These are phyloP conservation scores for Cutaneotrichosporon dermatis DNA, from an alignment of 1,284 basidiomycete species.

Conservation along the genomic window DNA sequence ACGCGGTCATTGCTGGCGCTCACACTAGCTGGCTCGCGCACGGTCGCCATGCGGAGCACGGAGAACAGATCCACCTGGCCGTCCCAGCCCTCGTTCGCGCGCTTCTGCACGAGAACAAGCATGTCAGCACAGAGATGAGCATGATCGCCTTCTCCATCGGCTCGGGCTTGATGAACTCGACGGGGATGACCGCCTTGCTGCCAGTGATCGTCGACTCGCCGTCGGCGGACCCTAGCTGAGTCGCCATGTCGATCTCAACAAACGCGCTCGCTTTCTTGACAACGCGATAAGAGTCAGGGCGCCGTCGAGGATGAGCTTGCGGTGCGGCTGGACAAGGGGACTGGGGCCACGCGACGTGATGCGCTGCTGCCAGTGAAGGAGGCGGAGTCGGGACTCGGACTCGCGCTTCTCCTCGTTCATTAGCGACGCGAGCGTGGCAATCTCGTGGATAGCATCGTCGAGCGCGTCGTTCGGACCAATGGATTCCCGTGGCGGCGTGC, in stretches of 20 bases:
- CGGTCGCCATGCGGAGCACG: slow-evolving; percentile 83
- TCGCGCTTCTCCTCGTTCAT: slow-evolving; percentile 98
- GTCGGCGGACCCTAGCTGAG: slow-evolving; percentile 18
- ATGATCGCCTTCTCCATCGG: slow-evolving; percentile 43
- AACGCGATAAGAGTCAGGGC: slow-evolving; percentile 72
- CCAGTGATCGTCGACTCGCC: slow-evolving; percentile 42
- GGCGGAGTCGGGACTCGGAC: slow-evolving; percentile 77
- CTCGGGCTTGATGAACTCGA: slow-evolving; percentile 71
- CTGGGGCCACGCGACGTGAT: slow-evolving; percentile 89
- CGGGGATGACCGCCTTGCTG: slow-evolving; percentile 67
- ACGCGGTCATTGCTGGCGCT: slow-evolving; percentile 67
- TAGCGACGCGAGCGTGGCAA: slow-evolving; percentile 77
- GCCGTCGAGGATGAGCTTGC: slow-evolving; percentile 86
- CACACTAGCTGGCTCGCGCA: slow-evolving; percentile 82
- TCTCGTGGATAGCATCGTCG: slow-evolving; percentile 76
- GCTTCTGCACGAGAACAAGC: slow-evolving; percentile 74
- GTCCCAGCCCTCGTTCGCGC: slow-evolving; percentile 64
- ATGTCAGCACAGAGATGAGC: slow-evolving; percentile 63
- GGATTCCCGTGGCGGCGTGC: slow-evolving; percentile 71
- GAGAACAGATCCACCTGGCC: slow-evolving; percentile 82
- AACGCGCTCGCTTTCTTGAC: slow-evolving; percentile 83
- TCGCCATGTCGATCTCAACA: slow-evolving; percentile 60
- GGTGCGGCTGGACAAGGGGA: slow-evolving; percentile 94
- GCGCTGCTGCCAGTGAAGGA: slow-evolving; percentile 84
- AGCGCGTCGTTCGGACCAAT: slow-evolving; percentile 67